Percentiles rank a stretch among this genome's conserved stretches.
Evolutionary conservation across 192 early-diverging fungal species (phyloP).

Genomic region (Allomyces arbusculus): DNA sequence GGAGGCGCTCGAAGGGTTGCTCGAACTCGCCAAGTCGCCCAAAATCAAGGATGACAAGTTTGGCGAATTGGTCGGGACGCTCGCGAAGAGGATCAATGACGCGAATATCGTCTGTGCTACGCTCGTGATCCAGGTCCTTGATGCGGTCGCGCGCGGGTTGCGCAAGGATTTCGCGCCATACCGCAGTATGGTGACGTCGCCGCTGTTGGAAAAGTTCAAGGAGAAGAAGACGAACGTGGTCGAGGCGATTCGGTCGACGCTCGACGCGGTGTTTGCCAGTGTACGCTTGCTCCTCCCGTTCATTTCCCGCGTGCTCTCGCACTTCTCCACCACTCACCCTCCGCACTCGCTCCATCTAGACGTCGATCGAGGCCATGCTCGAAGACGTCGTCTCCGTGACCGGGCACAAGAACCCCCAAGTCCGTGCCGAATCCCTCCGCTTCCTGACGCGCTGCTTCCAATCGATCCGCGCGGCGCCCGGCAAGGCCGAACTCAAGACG

Average conservation of each 20-base stretch:
- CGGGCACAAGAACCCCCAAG: conserved; percentile 86
- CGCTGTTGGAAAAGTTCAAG: conserved; percentile 80
- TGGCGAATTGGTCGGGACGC: conserved; percentile 55
- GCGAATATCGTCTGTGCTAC: conserved; percentile 72
- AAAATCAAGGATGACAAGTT: conserved; percentile 57
- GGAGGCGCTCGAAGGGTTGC: conserved; percentile 60
- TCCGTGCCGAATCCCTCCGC: conserved; percentile 51
- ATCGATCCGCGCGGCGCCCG: conserved; percentile 40
- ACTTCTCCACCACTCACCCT: too few relatives aligned
- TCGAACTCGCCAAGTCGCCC: conserved; percentile 44
- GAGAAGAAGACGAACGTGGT: conserved; percentile 82
- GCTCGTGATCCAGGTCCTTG: conserved; percentile 60
- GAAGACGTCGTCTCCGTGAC: conserved; percentile 51
- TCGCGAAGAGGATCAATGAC: conserved; percentile 73
- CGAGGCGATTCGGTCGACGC: conserved; percentile 53
- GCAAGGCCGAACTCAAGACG: conserved; percentile 59
- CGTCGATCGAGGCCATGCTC: conserved; percentile 24
- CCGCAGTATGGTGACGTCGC: conserved; percentile 35
- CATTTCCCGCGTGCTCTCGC: too few relatives aligned
- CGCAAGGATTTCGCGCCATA: conserved; percentile 63
- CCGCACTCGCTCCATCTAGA: conserved; percentile 1
- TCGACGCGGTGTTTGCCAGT: conserved; percentile 66
- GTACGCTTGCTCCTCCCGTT: conserved; percentile 9
- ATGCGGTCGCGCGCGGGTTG: conserved; percentile 56
- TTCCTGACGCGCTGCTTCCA: conserved; percentile 57